Evolutionary conservation across 768 basidiomycete species (phyloP), one percentile per base, ranked within the genome.

Genomic region (Leccinum barrowsii): DNA sequence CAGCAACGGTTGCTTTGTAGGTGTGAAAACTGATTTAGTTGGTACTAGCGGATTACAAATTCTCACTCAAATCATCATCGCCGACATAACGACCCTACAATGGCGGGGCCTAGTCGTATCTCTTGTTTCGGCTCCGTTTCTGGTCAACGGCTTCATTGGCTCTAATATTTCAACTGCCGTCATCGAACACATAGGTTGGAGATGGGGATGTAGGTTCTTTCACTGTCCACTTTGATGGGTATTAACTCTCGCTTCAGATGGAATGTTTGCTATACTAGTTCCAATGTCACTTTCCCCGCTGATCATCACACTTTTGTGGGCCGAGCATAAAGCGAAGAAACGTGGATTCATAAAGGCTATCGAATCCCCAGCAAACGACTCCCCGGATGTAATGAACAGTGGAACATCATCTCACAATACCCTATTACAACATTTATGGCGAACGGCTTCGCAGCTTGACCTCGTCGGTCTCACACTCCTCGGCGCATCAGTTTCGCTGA

Each of bases 71-170:
- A 82, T 86, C 59, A 80, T 85, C 63, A 83, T 85, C 52, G 85
- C 84, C 22, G 84, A 85, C 63, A 80, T 81, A 55, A 85, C 83
- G 2, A 81, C 82, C 7, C 77, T 85, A 17, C 74, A 74, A 66
- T 84, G 82, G 81, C 77, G 84, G 55, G 82, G 83, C 7, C 68
- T 84, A 22, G 77, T 84, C 26, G 76, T 75, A 7, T 72, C 73
- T 7, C 70, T 84, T 28, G 77, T 77, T 12, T 77, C 79, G 7
- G 60, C 77, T 44, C 83, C 83, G 4, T 85, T 82, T 71, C 72
- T 87, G 59, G 75, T 87, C 68, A 87, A 87, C 67, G 83, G 77
- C 2, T 86, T 85, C 65, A 74, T 87, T 57, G 84, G 85, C n/a
- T 75, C 82, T n/a, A 84, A 83, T 64, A 79, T 87, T 50, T 76